Percentiles rank a stretch among this genome's conserved stretches.
phyloP scores from a whole-genome alignment of 768 basidiomycete species.

The Dioszegia aurantiaca region DNA sequence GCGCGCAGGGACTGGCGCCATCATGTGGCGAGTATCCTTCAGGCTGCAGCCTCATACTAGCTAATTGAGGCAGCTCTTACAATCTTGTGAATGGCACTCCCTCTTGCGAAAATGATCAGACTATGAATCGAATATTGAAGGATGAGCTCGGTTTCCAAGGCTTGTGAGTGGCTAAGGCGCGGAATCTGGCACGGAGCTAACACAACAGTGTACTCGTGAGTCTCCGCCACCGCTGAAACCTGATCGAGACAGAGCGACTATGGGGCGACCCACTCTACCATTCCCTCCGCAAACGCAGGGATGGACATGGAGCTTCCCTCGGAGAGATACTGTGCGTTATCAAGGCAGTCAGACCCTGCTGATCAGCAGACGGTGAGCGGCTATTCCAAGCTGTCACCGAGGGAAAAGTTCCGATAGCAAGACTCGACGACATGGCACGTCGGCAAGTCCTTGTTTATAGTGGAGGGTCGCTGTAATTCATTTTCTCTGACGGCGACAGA shows the following conservation, averaged over 20 bases:
- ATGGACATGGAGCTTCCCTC: conserved; percentile 49
- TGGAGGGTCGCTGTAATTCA: too few species aligned
- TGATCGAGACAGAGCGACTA: conserved; percentile 38
- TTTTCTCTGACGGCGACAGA: too few species aligned
- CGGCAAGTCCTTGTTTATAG: conserved; percentile 27
- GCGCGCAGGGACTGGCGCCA: conserved; percentile 48
- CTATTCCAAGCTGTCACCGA: conserved; percentile 34
- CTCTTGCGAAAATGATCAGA: conserved; percentile 46
- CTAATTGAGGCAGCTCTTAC: conserved; percentile 38
- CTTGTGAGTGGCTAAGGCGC: conserved; percentile 30
- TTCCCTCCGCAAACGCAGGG: conserved; percentile 30
- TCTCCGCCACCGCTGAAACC: background rate
- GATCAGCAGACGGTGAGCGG: conserved; percentile 24
- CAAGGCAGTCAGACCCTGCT: background rate
- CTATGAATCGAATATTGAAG: conserved; percentile 50
- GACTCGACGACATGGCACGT: conserved; percentile 47
- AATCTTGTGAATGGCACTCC: conserved; percentile 51
- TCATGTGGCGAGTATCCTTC: conserved; percentile 44
- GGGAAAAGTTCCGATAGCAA: conserved; percentile 29
- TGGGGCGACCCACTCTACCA: conserved; percentile 44
- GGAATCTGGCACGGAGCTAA: background rate
- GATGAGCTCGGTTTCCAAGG: conserved; percentile 50
- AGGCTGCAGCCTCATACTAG: too few species aligned
- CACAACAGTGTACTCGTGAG: background rate
- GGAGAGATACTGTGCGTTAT: conserved; percentile 35